Evolutionary conservation across 2,329 filamentous ascomycete species (phyloP), one percentile per base, ranked within the genome.

Genomic region (Fusarium equiseti): DNA sequence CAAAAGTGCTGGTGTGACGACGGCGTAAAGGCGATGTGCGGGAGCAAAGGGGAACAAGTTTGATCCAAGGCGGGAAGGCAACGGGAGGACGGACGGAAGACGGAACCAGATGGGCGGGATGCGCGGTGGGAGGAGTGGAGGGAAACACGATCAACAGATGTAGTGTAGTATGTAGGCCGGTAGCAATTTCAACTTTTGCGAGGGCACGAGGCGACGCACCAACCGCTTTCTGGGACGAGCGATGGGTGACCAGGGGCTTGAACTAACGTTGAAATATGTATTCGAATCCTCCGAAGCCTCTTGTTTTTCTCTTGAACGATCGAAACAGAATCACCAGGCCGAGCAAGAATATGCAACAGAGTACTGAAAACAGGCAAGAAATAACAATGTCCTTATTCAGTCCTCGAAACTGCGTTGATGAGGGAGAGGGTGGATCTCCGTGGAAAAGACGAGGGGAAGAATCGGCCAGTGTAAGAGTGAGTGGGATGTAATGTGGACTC

Each of bases 31-130:
- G 51, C 69, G 61, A 70, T 66, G 73, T 58, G 69, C 66, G 70
- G 73, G 68, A 74, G 73, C 65, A 75, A 74, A 74, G 52, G 70
- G 70, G 65, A 59, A 66, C 53, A 71, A 61, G 53, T 57, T 63
- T 66, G 65, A 66, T 68, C 63, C 70, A 74, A 71, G 72, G 50
- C 72, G 71, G 66, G 66, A 69, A 71, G 69, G 70, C 56, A 51
- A 70, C 59, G 62, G 63, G 72, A 74, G 56, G 72, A 68, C 68
- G 58, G 72, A 68, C 68, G 68, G 72, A 75, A 67, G 72, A 73
- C 59, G 70, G 72, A 71, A 71, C 66, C 68, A 71, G 66, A 62
- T 71, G 66, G 68, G 58, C 64, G 68, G 63, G 66, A 55, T 62
- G 64, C 58, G 68, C 66, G 54, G 66, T 66, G 53, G 63, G 63